Evolutionary conservation across 2,329 filamentous ascomycete genomes (phyloP).

Genomic region (Monosporascus sp.): DNA sequence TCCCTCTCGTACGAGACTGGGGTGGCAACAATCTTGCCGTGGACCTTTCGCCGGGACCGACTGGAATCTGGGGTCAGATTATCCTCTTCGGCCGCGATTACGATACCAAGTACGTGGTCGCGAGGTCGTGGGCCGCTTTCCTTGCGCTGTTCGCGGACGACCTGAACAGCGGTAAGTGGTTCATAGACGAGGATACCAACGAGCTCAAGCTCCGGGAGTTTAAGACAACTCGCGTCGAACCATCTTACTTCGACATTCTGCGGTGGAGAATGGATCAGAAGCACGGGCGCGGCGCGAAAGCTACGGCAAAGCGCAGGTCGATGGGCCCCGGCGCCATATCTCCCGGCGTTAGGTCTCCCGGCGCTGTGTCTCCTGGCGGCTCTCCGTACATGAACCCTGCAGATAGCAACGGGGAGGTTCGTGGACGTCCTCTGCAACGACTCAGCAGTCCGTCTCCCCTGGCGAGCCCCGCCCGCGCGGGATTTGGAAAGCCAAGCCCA

Average conservation of each 20-base stretch:
- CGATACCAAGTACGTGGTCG: slow-evolving; percentile 96
- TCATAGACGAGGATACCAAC: slow-evolving; percentile 83
- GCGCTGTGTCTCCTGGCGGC: slow-evolving; percentile 39
- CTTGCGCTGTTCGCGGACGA: slow-evolving; percentile 86
- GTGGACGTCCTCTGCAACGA: slow-evolving; percentile 68
- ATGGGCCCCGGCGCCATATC: slow-evolving; percentile 39
- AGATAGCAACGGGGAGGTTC: slow-evolving; percentile 52
- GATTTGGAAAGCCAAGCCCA: slow-evolving; percentile 64
- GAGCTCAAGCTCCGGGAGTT: slow-evolving; percentile 93
- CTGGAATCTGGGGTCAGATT: slow-evolving; percentile 91
- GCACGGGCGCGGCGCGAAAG: slow-evolving; percentile 60
- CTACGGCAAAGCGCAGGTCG: slow-evolving; percentile 48
- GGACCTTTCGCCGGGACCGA: slow-evolving; percentile 84
- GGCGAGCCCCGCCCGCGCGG: slow-evolving; percentile 59
- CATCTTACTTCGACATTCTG: slow-evolving; percentile 88
- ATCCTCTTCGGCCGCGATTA: slow-evolving; percentile 97
- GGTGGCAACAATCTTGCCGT: slow-evolving; percentile 96
- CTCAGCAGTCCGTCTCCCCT: slow-evolving; percentile 59
- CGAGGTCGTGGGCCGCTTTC: slow-evolving; percentile 85
- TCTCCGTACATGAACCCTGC: slow-evolving; percentile 62
- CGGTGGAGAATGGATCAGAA: slow-evolving; percentile 96
- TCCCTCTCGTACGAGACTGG: slow-evolving; percentile 94
- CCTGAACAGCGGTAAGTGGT: slow-evolving; percentile 81
- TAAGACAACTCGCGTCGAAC: slow-evolving; percentile 82
- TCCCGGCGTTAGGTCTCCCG: slow-evolving; percentile 30